Evolutionary conservation across 2,329 filamentous ascomycete genomes (phyloP).

Genomic region (Botrytis fabae): DNA sequence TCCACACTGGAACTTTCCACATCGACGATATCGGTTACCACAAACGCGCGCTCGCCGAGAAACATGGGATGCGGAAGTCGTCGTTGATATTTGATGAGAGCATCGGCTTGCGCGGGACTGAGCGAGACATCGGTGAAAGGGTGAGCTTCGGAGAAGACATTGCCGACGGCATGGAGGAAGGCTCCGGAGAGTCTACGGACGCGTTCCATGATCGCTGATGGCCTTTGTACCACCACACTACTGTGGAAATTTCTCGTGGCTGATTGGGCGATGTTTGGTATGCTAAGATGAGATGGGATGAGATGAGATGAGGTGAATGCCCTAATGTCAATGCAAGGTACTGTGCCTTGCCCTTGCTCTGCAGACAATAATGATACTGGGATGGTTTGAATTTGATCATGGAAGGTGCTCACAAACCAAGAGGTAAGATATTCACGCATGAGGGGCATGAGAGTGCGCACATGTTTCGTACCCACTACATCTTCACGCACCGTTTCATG

Average conservation of each 20-base stretch:
- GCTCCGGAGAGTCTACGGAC: conserved; percentile 28
- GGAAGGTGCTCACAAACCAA: conserved; percentile 15
- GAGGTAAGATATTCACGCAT: not conserved
- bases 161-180: conserved; percentile 27
- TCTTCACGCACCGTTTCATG: not conserved
- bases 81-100: conserved; percentile 31
- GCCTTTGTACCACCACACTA: not conserved
- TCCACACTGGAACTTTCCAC: conserved; percentile 22
- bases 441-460: not conserved
- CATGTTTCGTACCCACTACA: conserved; percentile 1
- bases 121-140: conserved; percentile 31
- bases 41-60: conserved; percentile 27
- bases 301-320: not conserved
- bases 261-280: conserved; percentile 1
- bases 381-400: not conserved
- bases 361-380: not conserved
- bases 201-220: not conserved
- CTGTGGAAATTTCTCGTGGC: not conserved
- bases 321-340: conserved; percentile 8
- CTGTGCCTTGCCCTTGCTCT: not conserved
- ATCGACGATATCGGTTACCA: conserved; percentile 26
- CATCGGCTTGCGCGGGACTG: conserved; percentile 27
- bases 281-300: not conserved
- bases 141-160: conserved; percentile 29
- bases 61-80: conserved; percentile 23